Evolutionary conservation across 1,284 basidiomycete genomes (phyloP).

Genomic region (Sporisorium scitamineum): DNA sequence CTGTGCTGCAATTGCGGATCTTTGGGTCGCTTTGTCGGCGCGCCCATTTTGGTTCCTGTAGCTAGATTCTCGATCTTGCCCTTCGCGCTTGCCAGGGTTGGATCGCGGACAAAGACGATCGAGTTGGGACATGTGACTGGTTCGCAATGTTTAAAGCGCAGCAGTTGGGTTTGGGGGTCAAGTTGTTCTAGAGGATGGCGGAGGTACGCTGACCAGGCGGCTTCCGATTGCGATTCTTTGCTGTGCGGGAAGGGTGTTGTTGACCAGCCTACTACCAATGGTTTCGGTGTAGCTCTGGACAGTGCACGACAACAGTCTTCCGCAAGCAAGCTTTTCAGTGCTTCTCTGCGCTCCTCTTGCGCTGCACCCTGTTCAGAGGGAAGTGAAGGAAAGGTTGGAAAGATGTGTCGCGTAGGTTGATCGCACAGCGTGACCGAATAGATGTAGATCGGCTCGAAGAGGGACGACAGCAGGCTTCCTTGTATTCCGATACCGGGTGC

Average conservation of each 20-base stretch:
- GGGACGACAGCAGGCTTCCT: conserved; percentile 42
- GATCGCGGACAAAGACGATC: conserved; percentile 10
- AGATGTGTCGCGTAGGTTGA: conserved; percentile 30
- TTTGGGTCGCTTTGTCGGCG: conserved; percentile 24
- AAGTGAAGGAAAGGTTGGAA: conserved; percentile 19
- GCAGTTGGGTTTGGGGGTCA: not conserved
- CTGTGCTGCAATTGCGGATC: not conserved
- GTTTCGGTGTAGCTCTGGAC: not conserved
- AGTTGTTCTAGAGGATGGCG: not conserved
- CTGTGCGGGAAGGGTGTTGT: conserved; percentile 12
- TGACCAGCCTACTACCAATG: conserved; percentile 18
- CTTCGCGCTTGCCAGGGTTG: not conserved
- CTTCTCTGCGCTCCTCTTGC: conserved; percentile 9
- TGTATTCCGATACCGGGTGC: conserved; percentile 45
- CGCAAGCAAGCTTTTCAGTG: conserved; percentile 12
- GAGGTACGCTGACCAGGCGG: conserved; percentile 17
- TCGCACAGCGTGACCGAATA: conserved; percentile 37
- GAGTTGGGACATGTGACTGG: conserved; percentile 33
- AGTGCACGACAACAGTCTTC: conserved; percentile 23
- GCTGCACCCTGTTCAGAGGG: not conserved
- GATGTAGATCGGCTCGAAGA: conserved; percentile 43
- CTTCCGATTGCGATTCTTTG: conserved; percentile 17
- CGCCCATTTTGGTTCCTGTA: conserved; percentile 37
- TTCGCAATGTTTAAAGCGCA: conserved; percentile 7
- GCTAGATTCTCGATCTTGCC: conserved; percentile 33